Conservation (phyloP, 108 stramenopile genomes). For the Conticribra weissflogii region DNA sequence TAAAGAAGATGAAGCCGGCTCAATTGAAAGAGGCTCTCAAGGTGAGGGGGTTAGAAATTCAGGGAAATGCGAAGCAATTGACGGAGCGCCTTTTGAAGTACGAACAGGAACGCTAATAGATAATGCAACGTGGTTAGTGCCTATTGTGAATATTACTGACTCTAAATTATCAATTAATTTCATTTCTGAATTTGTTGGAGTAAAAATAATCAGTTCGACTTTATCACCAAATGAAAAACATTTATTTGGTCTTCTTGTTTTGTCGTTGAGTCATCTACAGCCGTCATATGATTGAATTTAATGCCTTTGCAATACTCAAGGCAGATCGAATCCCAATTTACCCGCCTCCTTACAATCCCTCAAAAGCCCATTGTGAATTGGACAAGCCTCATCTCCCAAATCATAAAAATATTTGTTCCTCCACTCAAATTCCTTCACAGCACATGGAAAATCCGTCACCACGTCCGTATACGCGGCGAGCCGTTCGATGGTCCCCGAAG, state of each 20-base stretch:
- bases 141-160: too few species aligned
- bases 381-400: constrained; percentile 65
- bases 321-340: constrained; percentile 69
- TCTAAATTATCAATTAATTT: too few species aligned
- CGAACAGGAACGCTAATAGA: constrained; percentile 70
- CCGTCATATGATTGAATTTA: not conserved
- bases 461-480: constrained; percentile 91
- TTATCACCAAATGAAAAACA: not conserved
- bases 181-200: too few species aligned
- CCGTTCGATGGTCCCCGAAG: constrained; percentile 61
- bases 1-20: constrained; percentile 92
- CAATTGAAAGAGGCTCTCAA: constrained; percentile 89
- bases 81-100: constrained; percentile 68
- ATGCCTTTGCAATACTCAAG: constrained; percentile 20
- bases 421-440: constrained; percentile 95
- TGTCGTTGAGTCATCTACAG: not conserved
- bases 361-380: constrained; percentile 70
- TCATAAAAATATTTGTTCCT: constrained; percentile 86
- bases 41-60: constrained; percentile 79
- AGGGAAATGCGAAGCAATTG: constrained; percentile 85
- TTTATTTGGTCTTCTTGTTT: not conserved
- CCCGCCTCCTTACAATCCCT: constrained; percentile 66
- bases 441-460: constrained; percentile 91
- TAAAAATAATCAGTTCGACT: not conserved
- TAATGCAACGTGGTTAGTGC: not conserved